Conservation (phyloP, 106 monocot species). For the Dendrobium catenatum region DNA sequence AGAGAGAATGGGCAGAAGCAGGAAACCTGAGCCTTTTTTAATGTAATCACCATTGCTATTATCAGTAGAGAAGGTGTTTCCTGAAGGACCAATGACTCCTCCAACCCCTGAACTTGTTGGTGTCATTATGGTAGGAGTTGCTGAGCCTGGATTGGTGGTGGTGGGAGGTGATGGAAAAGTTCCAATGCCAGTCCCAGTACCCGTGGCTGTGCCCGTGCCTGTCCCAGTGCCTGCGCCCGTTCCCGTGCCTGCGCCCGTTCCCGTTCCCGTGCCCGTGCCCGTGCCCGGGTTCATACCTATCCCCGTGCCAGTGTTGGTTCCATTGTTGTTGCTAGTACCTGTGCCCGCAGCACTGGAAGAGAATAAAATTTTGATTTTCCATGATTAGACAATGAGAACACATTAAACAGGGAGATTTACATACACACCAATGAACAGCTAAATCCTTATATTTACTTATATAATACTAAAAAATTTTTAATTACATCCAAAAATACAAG, state of each 20-base stretch:
- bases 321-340: background rate
- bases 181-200: background rate
- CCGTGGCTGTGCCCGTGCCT: background rate
- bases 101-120: constrained; percentile 1
- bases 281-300: background rate
- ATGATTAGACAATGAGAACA: background rate
- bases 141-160: background rate
- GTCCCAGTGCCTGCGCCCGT: background rate
- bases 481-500: no score
- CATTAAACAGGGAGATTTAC: no score
- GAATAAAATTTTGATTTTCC: background rate
- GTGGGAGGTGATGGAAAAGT: background rate
- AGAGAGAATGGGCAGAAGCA: background rate
- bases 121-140: background rate
- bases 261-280: background rate
- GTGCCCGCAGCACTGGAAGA: background rate
- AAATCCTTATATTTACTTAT: no score
- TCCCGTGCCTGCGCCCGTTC: background rate
- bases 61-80: constrained; percentile 1
- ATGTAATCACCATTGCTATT: background rate
- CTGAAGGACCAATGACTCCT: constrained; percentile 1
- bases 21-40: background rate
- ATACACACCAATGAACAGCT: no score
- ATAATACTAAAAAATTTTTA: no score
- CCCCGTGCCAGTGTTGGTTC: background rate